phyloP scores from a whole-genome alignment of 1,284 basidiomycete genomes.

The Rhodotorula mucilaginosa region DNA sequence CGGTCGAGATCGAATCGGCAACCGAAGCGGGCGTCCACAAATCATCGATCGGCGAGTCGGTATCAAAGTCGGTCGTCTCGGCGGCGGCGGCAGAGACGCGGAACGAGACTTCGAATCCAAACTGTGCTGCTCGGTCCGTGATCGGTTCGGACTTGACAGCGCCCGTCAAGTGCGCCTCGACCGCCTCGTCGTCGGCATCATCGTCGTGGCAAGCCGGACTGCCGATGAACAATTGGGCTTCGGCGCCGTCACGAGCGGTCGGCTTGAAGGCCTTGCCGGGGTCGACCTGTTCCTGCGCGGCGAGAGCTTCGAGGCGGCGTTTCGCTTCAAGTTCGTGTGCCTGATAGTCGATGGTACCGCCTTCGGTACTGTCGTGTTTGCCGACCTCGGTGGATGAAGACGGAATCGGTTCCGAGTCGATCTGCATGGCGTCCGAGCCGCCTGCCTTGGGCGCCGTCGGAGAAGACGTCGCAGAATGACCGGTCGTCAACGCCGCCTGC shows the following conservation, averaged over 20 bases:
- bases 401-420: not conserved
- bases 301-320: constrained; percentile 4
- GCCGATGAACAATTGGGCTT: constrained; percentile 13
- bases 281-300: constrained; percentile 10
- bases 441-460: not conserved
- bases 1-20: constrained; percentile 14
- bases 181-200: constrained; percentile 1
- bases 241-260: not conserved
- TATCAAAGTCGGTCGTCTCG: not conserved
- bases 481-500: not conserved
- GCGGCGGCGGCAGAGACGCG: not conserved
- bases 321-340: constrained; percentile 11
- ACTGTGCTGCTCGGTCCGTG: not conserved
- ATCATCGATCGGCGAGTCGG: constrained; percentile 13
- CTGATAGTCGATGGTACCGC: not conserved
- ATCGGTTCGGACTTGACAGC: not conserved
- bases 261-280: constrained; percentile 20
- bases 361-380: too few species aligned
- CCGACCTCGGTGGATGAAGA: not conserved
- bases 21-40: constrained; percentile 14
- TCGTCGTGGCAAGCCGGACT: not conserved
- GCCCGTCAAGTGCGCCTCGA: not conserved
- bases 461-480: not conserved
- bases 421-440: not conserved
- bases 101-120: constrained; percentile 4